These are phyloP conservation scores for Diaporthe humulicola DNA, from an alignment of 2,329 filamentous ascomycete species.

Conservation along the genomic window DNA sequence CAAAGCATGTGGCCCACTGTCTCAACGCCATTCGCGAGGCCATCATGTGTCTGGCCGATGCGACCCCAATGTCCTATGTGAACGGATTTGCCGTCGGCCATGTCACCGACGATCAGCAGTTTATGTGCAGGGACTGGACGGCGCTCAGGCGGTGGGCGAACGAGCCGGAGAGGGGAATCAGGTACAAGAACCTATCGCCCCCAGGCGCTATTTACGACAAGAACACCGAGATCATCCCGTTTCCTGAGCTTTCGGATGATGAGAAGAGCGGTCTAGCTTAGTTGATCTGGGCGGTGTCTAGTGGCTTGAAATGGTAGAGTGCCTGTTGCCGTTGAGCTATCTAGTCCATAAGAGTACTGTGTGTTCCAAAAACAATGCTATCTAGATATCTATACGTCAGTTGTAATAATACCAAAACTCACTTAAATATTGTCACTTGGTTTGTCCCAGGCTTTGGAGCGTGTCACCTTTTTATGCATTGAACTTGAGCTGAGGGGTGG, in stretches of 20 bases:
- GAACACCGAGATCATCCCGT: background rate
- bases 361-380: too few relatives aligned
- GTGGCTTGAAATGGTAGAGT: too few relatives aligned
- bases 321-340: too few relatives aligned
- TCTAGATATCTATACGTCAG: too few relatives aligned
- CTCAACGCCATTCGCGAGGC: background rate
- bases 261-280: background rate
- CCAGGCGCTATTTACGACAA: background rate
- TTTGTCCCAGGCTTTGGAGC: too few relatives aligned
- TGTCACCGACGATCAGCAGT: background rate
- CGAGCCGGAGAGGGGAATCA: background rate
- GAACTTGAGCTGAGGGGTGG: too few relatives aligned
- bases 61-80: background rate
- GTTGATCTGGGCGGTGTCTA: background rate
- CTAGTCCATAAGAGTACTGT: too few relatives aligned
- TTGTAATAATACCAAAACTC: too few relatives aligned
- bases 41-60: background rate
- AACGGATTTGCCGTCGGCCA: background rate
- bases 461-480: too few relatives aligned
- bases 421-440: too few relatives aligned
- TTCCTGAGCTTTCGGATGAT: background rate
- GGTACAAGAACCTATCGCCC: background rate
- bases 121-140: background rate
- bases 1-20: background rate
- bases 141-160: background rate